These are phyloP conservation scores for Sordariomycetes sp. DNA, from an alignment of 2,329 filamentous ascomycete genomes.

Conservation along the genomic window DNA sequence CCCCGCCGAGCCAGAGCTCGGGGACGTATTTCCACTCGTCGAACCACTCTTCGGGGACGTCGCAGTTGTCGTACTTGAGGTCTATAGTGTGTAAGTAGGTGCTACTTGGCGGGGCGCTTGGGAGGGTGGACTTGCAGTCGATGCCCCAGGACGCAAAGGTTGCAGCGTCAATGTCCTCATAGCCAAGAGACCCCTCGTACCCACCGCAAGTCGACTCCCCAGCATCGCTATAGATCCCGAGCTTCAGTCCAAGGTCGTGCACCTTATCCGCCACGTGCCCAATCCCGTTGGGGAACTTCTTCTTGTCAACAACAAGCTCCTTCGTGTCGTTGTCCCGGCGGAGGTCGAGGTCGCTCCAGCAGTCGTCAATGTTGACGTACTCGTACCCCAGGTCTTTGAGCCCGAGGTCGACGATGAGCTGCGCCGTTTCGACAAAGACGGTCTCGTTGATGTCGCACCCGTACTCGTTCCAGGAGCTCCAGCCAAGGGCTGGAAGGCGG, in stretches of 20 bases:
- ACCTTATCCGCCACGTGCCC: conserved; percentile 35
- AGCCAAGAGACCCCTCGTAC: conserved; percentile 25
- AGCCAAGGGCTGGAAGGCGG: conserved; percentile 27
- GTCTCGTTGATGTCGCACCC: conserved; percentile 34
- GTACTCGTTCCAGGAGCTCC: conserved; percentile 40
- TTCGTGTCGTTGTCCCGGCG: conserved; percentile 22
- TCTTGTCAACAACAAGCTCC: conserved; percentile 29
- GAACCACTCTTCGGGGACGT: conserved; percentile 21
- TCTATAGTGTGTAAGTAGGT: conserved; percentile 7
- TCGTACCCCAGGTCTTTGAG: conserved; percentile 39
- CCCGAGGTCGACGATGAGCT: conserved; percentile 32
- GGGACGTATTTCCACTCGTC: conserved; percentile 18
- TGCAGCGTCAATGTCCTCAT: conserved; percentile 42
- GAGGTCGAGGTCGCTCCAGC: conserved; percentile 34
- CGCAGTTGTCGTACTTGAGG: conserved; percentile 33
- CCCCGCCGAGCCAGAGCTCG: conserved; percentile 11
- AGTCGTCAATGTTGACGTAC: conserved; percentile 51
- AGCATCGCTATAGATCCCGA: conserved; percentile 49
- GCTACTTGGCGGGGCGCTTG: neutral
- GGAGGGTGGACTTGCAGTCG: conserved; percentile 26
- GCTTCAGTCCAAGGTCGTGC: conserved; percentile 42
- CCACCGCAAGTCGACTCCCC: conserved; percentile 37
- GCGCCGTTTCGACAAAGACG: conserved; percentile 30
- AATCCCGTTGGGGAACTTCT: conserved; percentile 46
- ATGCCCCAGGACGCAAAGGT: conserved; percentile 45